A percentile compares a stretch with the other conserved stretches of the same genome.
These are phyloP conservation scores for Pleurotus salmoneostramineus DNA, from an alignment of 768 basidiomycete genomes.

Conservation along the genomic window DNA sequence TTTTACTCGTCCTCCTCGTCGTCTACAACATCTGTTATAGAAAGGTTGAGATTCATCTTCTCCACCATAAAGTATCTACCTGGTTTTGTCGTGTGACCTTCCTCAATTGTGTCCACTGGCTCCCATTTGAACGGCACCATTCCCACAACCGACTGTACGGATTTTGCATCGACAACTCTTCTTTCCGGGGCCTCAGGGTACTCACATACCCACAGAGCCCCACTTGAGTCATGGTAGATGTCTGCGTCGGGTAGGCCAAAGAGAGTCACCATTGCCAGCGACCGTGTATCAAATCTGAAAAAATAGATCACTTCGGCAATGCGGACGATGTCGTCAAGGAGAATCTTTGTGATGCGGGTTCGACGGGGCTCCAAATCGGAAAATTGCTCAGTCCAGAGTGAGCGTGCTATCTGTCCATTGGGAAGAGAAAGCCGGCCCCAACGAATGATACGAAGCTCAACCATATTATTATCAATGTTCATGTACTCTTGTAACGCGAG, in stretches of 20 bases:
- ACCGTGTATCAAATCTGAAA: slow-evolving; percentile 8
- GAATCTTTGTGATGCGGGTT: not conserved
- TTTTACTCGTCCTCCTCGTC: not conserved
- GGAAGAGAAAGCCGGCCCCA: slow-evolving; percentile 11
- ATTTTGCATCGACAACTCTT: not conserved
- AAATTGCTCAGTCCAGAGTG: slow-evolving; percentile 7
- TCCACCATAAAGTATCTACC: not conserved
- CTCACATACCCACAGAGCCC: slow-evolving; percentile 14
- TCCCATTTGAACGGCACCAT: not conserved
- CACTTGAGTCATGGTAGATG: slow-evolving; percentile 13
- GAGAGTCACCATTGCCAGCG: slow-evolving; percentile 16
- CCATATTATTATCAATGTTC: not conserved
- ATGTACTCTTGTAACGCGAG: not conserved
- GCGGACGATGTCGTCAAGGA: not conserved
- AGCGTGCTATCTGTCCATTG: slow-evolving; percentile 10
- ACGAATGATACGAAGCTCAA: not conserved
- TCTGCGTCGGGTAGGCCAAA: slow-evolving; percentile 16
- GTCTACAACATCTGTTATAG: not conserved
- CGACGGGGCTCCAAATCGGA: not conserved
- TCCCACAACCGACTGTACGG: not conserved
- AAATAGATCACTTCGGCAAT: slow-evolving; percentile 21
- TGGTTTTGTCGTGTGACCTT: not conserved
- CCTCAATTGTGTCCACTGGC: not conserved
- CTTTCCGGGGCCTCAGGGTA: not conserved
- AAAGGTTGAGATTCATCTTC: not conserved